Base-by-base conservation (phyloP, 1,284 basidiomycete species). In the Coriolopsis trogii region DNA sequence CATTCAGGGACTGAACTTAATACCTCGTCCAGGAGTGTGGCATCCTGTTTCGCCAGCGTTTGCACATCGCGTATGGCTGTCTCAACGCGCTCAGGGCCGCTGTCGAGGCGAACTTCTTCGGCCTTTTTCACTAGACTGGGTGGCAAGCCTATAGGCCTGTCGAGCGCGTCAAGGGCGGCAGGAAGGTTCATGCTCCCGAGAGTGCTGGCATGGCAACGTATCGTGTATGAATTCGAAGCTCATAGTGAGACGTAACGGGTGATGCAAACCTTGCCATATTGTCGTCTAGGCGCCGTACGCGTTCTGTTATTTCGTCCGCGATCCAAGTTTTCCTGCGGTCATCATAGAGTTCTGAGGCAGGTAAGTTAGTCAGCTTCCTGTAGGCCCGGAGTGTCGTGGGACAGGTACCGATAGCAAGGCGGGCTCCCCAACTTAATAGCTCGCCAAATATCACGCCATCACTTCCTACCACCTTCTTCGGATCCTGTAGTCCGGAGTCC, bases 381-480 rank as follows among this genome's bases (percentile, higher is more conserved):
- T 4, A 41, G 30, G 8, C 24, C 23, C 37, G 1, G 16, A 15
- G n/a, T 21, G 34, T 44, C 36, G 20, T n/a, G 16, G 45, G 25
- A 49, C 37, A 29, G 36, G 41, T 63, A 94, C 93, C 93, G 56
- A 97, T 84, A 3, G 95, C 95, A 46, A 91, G 80, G 58, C 87
- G 85, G 0, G 94, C 90, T n/a, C 93, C 94, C 81, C 93, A 95
- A 9, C 89, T 82, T 0, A 94, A 78, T 30, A 99, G 72, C 3
- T 87, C 85, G 4, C 79, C 82, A 63, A 99, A 95, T 38, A 96
- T 73, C 13, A 85, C 73, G 6, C 75, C 80, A 21, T 75, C 74
- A 21, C 66, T 72, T 44, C 70, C 81, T 60, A 82, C 63, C 41
- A 73, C 70, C 38, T 60, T 76, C 56, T 71, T 78, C 41, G 84